Base-by-base conservation (phyloP, 768 basidiomycete species). In the Suillus lakei region DNA sequence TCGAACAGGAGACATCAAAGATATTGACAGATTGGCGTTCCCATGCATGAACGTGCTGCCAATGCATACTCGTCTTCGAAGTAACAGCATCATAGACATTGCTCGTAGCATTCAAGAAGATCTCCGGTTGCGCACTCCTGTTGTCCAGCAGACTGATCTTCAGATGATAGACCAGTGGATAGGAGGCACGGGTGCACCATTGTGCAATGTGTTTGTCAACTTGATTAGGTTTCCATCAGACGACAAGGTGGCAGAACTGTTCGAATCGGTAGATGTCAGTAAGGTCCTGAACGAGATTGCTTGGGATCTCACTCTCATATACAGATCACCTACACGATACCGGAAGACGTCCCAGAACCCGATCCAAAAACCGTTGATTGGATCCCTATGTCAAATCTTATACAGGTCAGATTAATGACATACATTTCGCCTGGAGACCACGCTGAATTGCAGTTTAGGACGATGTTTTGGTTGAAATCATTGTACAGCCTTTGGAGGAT, bases 11-110 rank as follows among this genome's bases (percentile, higher is more conserved):
- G 54, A 72, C 13, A 48, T 80, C 26, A 71, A 76, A 30, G 71
- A 76, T 23, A 70, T 81, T 26, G 79, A 78, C 34, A 74, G 71
- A 41, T 66, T 84, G n/a, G 81, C 80, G 5, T 67, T 79, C 21
- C 82, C 83, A n/a, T 83, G 81, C 66, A 75, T 82, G 71, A 84
- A 84, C 63, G 75, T 82, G 10, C 64, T 84, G 23, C 82, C 83
- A 30, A 67, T 84, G 56, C 71, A 74, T 62, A 70, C 83, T 10
- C 53, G 69, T 6, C 68, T 64, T 21, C 72, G 26, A 39, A 68
- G 26, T 44, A 67, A 54, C 67, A 44, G 8, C 63, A 66, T 60
- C 3, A 61, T 80, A 10, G 72, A 74, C 8, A 68, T 79, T 18
- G 79, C 81, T 2, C 70, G 68, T 54, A 62, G 53, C 5, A 76